These are phyloP conservation scores for Hemileia vastatrix DNA, from an alignment of 1,284 basidiomycete species.

Conservation along the genomic window DNA sequence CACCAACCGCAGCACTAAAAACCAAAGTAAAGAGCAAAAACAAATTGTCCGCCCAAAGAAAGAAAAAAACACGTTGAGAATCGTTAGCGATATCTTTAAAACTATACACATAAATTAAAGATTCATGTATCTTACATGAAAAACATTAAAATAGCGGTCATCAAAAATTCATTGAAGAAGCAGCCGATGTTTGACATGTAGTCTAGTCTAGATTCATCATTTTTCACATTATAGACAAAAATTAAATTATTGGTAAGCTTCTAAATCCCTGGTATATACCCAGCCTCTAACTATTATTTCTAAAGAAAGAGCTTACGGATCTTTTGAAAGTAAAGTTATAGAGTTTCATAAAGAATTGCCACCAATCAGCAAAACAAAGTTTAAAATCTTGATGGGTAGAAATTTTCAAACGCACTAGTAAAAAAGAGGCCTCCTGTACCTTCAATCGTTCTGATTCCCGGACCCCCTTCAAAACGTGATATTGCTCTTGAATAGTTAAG, in stretches of 20 bases:
- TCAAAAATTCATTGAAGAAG: slow-evolving; percentile 22
- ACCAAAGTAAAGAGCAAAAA: too few species aligned
- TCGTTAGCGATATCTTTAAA: not conserved
- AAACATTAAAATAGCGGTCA: slow-evolving; percentile 20
- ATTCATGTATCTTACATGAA: slow-evolving; percentile 11
- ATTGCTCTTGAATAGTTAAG: slow-evolving; percentile 21
- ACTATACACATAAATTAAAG: not conserved
- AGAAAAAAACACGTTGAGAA: not conserved
- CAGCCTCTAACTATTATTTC: too few species aligned
- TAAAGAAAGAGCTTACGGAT: too few species aligned
- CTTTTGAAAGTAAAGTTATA: too few species aligned
- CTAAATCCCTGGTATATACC: too few species aligned
- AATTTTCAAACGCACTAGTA: slow-evolving; percentile 5
- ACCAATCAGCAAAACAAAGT: too few species aligned
- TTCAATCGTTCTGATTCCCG: slow-evolving; percentile 5
- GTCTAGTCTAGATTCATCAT: too few species aligned
- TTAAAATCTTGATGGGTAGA: too few species aligned
- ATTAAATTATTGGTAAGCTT: too few species aligned
- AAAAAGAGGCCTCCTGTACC: slow-evolving; percentile 17
- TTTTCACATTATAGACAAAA: too few species aligned
- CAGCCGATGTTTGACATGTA: slow-evolving; percentile 19
- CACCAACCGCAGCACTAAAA: slow-evolving; percentile 13
- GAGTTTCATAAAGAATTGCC: too few species aligned
- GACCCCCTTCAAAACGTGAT: slow-evolving; percentile 8
- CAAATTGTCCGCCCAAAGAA: too few species aligned